A percentile compares a stretch with the other conserved stretches of the same genome.
Evolutionary conservation across 768 basidiomycete species (phyloP).

Genomic region (Rhodotorula graminis): DNA sequence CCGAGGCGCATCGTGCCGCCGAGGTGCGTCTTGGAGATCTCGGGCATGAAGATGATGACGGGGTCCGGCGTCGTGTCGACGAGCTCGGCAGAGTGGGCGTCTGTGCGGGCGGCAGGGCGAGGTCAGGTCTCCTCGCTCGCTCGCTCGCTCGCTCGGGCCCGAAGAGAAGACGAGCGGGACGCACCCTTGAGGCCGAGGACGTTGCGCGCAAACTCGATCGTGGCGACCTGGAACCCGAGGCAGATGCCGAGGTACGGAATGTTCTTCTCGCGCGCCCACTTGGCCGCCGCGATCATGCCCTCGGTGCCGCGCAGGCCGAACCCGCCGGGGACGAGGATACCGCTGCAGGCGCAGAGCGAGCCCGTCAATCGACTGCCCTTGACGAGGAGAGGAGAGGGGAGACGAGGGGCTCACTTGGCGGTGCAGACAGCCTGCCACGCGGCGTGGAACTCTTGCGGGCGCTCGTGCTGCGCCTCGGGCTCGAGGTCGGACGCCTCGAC

Average conservation of each 20-base stretch:
- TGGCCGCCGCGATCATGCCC: conserved; percentile 97
- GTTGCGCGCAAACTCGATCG: conserved; percentile 87
- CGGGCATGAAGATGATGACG: conserved; percentile 95
- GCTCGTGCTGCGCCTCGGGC: conserved; percentile 66
- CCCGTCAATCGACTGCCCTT: neutral
- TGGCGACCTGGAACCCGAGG: conserved; percentile 94
- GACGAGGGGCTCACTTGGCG: conserved; percentile 69
- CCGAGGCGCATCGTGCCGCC: conserved; percentile 99
- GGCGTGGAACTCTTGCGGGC: conserved; percentile 86
- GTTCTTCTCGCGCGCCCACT: conserved; percentile 91
- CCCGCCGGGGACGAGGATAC: conserved; percentile 94
- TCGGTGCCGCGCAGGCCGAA: conserved; percentile 91
- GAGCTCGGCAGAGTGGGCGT: conserved; percentile 83
- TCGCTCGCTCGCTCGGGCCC: too few species aligned
- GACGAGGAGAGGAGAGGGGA: neutral
- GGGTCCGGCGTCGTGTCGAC: conserved; percentile 52
- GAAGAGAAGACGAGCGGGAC: conserved; percentile 38
- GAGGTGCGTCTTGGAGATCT: conserved; percentile 95
- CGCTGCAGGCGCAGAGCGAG: conserved; percentile 52
- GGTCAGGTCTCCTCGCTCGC: neutral
- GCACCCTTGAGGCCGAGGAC: conserved; percentile 66
- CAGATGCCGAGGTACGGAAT: conserved; percentile 95
- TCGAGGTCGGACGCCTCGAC: conserved; percentile 93
- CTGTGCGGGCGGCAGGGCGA: conserved; percentile 47
- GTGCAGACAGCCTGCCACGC: conserved; percentile 90